phyloP scores from a whole-genome alignment of 2,329 filamentous ascomycete species.

The Ophiostoma tasmaniense region DNA sequence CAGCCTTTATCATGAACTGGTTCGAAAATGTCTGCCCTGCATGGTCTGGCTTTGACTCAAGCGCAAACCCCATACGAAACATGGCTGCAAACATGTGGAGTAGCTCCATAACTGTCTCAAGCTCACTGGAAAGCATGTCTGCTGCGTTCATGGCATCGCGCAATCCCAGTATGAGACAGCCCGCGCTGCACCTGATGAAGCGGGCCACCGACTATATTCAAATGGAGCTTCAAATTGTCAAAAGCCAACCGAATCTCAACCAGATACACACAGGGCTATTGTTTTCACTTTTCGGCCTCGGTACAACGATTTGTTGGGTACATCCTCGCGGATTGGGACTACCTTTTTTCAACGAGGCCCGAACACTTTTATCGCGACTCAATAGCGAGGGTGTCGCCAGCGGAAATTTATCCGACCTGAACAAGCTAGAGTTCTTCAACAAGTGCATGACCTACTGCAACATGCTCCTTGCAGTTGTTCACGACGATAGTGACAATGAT shows the following conservation, averaged over 20 bases:
- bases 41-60: conserved; percentile 4
- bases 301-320: conserved; percentile 5
- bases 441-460: conserved; percentile 9
- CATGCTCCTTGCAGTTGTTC: conserved; percentile 2
- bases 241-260: not conserved
- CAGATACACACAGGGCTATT: conserved; percentile 6
- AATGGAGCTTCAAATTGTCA: conserved; percentile 5
- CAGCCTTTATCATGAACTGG: conserved; percentile 6
- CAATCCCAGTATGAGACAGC: conserved; percentile 5
- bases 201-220: conserved; percentile 4
- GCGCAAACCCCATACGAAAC: conserved; percentile 2
- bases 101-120: not conserved
- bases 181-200: not conserved
- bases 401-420: not conserved
- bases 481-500: not conserved
- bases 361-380: not conserved
- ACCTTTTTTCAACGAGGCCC: conserved; percentile 4
- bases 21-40: conserved; percentile 8
- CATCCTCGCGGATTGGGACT: not conserved
- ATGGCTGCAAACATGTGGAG: conserved; percentile 10
- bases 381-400: not conserved
- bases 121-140: conserved; percentile 8
- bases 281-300: conserved; percentile 1
- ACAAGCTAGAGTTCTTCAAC: conserved; percentile 4
- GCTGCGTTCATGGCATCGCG: conserved; percentile 6